These are phyloP conservation scores for Trebouxia sp. DNA, from an alignment of 139 green algal species.

Conservation along the genomic window DNA sequence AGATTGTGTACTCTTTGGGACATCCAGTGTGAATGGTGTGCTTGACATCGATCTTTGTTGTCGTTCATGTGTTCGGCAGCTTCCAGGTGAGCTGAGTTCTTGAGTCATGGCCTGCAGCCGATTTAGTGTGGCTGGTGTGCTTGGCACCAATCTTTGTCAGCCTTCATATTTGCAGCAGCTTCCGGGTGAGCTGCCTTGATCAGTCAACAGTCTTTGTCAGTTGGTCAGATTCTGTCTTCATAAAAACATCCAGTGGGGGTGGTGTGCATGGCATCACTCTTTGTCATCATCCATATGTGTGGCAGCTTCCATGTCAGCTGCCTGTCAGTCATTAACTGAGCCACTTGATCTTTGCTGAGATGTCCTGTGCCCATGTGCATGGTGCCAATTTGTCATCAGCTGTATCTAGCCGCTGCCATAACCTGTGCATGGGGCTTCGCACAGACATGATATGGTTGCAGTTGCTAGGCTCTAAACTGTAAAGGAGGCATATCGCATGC, in stretches of 20 bases:
- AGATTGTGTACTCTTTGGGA: neutral
- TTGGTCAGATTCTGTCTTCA: neutral
- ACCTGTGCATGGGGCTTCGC: too few species aligned
- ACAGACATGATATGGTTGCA: too few species aligned
- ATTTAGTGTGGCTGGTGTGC: neutral
- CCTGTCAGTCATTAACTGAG: too few species aligned
- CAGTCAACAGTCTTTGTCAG: neutral
- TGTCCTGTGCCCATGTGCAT: too few species aligned
- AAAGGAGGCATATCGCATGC: too few species aligned
- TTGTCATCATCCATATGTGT: neutral
- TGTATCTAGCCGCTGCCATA: too few species aligned
- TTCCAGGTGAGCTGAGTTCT: slow-evolving; percentile 21
- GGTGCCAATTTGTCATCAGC: too few species aligned
- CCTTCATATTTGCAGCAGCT: slow-evolving; percentile 20
- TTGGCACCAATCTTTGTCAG: slow-evolving; percentile 32
- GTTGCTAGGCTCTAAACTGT: too few species aligned
- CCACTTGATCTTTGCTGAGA: too few species aligned
- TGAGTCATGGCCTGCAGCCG: neutral
- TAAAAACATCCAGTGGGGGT: neutral
- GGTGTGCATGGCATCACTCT: neutral
- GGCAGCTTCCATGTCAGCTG: neutral
- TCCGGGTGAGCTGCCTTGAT: neutral
- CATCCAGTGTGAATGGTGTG: neutral
- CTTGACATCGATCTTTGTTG: neutral
- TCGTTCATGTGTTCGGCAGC: neutral